Conservation (phyloP, 1,284 basidiomycete genomes). For the Puccinia polysora region DNA sequence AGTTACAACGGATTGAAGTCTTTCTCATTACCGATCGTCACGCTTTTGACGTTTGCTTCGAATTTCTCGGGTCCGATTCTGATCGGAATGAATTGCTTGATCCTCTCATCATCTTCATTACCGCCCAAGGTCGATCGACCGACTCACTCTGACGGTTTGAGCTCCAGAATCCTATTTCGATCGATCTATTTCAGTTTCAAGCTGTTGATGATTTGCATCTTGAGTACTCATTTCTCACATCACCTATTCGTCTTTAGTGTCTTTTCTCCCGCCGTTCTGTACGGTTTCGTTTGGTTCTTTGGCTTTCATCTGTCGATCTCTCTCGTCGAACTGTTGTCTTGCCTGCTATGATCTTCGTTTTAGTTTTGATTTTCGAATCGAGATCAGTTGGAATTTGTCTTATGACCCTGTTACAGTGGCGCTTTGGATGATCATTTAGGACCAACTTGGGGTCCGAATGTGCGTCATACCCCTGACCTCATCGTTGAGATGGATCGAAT, state of each 20-base stretch:
- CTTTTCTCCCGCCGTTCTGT: slow-evolving; percentile 47
- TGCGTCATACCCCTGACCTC: too few species aligned
- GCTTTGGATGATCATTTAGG: too few species aligned
- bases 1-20: slow-evolving; percentile 46
- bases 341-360: too few species aligned
- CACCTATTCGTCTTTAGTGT: slow-evolving; percentile 48
- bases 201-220: slow-evolving; percentile 24
- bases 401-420: too few species aligned
- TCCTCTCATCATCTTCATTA: too few species aligned
- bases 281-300: slow-evolving; percentile 44
- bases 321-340: background rate
- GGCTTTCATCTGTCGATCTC: slow-evolving; percentile 21
- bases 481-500: too few species aligned
- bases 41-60: slow-evolving; percentile 46
- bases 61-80: slow-evolving; percentile 47
- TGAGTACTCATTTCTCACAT: slow-evolving; percentile 44
- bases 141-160: too few species aligned
- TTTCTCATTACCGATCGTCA: slow-evolving; percentile 45
- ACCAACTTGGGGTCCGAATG: too few species aligned
- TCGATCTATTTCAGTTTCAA: slow-evolving; percentile 20
- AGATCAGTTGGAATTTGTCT: too few species aligned
- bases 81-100: slow-evolving; percentile 12
- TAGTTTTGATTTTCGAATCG: too few species aligned
- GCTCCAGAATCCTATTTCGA: slow-evolving; percentile 15
- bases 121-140: too few species aligned